Conservation (phyloP, 805 yeast species). For the Suhomyces vadensis region DNA sequence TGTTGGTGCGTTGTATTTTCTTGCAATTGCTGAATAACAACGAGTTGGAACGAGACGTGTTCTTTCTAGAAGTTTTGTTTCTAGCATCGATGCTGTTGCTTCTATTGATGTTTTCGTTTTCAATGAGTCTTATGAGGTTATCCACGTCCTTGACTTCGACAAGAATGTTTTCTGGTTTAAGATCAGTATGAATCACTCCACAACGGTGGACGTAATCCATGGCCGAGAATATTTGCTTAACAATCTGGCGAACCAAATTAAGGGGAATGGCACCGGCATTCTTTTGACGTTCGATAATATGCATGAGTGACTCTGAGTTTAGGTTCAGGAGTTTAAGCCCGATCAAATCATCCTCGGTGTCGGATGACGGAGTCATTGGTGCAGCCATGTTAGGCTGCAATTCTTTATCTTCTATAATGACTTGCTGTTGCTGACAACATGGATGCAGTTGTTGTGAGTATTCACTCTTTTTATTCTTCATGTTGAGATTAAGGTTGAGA, state of each 20-base stretch:
- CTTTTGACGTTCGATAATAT: slow-evolving; percentile 36
- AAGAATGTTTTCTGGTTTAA: slow-evolving; percentile 45
- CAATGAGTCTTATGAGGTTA: slow-evolving; percentile 47
- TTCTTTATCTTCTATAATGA: neutral
- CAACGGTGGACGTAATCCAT: slow-evolving; percentile 62
- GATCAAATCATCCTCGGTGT: slow-evolving; percentile 5
- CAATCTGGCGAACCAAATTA: slow-evolving; percentile 53
- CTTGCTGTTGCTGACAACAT: neutral
- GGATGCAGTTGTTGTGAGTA: neutral
- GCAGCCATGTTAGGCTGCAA: slow-evolving; percentile 1
- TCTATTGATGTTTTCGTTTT: slow-evolving; percentile 21
- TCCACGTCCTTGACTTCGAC: slow-evolving; percentile 57
- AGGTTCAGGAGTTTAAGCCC: slow-evolving; percentile 13
- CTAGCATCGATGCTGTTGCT: slow-evolving; percentile 6
- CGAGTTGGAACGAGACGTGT: slow-evolving; percentile 4
- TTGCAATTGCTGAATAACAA: neutral
- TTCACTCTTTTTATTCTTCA: slow-evolving; percentile 3
- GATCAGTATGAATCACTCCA: slow-evolving; percentile 56
- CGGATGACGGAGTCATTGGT: neutral
- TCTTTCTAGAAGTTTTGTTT: slow-evolving; percentile 9
- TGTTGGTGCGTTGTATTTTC: slow-evolving; percentile 1
- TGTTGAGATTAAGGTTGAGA: slow-evolving; percentile 4
- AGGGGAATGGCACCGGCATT: slow-evolving; percentile 57
- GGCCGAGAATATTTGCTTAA: slow-evolving; percentile 55
- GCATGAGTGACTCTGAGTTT: slow-evolving; percentile 25